Evolutionary conservation across 768 basidiomycete genomes (phyloP), one percentile per base, ranked within the genome.

Genomic region (Obba rivulosa): DNA sequence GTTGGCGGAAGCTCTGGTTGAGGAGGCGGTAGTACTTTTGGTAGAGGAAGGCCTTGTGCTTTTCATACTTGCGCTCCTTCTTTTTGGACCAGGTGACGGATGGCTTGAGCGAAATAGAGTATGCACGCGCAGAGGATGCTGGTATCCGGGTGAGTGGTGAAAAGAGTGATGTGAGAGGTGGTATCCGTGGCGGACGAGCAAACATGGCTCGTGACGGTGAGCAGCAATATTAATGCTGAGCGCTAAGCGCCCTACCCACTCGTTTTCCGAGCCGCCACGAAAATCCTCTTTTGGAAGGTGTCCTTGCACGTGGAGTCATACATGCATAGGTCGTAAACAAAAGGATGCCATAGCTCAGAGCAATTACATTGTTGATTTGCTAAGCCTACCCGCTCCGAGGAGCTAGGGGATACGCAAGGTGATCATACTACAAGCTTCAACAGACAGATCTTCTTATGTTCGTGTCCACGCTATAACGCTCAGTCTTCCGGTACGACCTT

Each of bases 21-120:
- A 95, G 76, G 53, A 95, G 79, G 58, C 75, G 76, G 48, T 76
- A 72, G 74, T 92, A 92, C 67, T 85, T 83, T 69, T 80, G 76
- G 69, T 83, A 90, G 63, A 91, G 82, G 66, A 80, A 83, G 2
- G 81, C 73, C 65, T 94, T 96, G 64, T 87, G 85, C 62, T 81
- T 31, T 13, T 31, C 28, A 31, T 7, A 31, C 28, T 31, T 31
- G 28, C 28, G 28, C 13, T 5, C 13, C 13, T 31, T 13, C 28
- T 31, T 31, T 31, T 31, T 13, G 7, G 5, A 5, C 28, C 28
- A 31, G 28, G 28, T 31, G 7, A 31, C 28, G 28, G 28, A 31
- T 34, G 54, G 47, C 41, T 46, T 43, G 44, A 50, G 36, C 7
- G 45, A 41, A 44, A 54, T 23, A 44, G 48, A 49, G 28, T 57